Conservation (phyloP, 1,139 yeast species). For the Meyerozyma smithsonii region DNA sequence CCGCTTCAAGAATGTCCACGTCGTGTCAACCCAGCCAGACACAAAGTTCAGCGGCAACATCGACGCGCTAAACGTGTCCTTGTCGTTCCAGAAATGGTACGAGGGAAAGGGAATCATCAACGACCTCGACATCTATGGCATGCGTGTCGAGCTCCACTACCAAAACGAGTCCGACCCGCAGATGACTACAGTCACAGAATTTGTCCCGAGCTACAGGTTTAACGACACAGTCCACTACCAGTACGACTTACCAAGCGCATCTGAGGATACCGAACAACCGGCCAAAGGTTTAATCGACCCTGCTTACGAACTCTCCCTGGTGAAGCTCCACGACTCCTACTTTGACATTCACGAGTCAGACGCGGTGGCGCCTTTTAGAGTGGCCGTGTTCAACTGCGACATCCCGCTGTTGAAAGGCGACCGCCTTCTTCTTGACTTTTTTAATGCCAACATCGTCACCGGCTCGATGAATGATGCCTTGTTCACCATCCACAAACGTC, state of each 20-base stretch:
- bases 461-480: slow-evolving; percentile 72
- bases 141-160: slow-evolving; percentile 45
- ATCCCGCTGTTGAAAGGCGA: slow-evolving; percentile 56
- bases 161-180: slow-evolving; percentile 8
- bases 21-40: slow-evolving; percentile 20
- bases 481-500: slow-evolving; percentile 65
- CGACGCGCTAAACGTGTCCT: slow-evolving; percentile 51
- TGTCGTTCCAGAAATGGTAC: slow-evolving; percentile 67
- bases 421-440: slow-evolving; percentile 57
- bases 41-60: slow-evolving; percentile 36
- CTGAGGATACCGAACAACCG: slow-evolving; percentile 12
- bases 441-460: slow-evolving; percentile 64
- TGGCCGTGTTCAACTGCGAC: slow-evolving; percentile 62
- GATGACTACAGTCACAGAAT: slow-evolving; percentile 1
- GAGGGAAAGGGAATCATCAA: slow-evolving; percentile 63
- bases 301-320: slow-evolving; percentile 45
- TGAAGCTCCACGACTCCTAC: slow-evolving; percentile 53
- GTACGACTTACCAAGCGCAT: slow-evolving; percentile 28
- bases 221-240: slow-evolving; percentile 30
- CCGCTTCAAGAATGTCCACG: slow-evolving; percentile 47
- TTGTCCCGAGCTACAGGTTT: slow-evolving; percentile 7
- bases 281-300: slow-evolving; percentile 25
- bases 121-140: slow-evolving; percentile 58
- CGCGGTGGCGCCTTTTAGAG: slow-evolving; percentile 33
- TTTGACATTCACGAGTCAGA: slow-evolving; percentile 35